Evolutionary conservation across 768 basidiomycete genomes (phyloP), one percentile per base, ranked within the genome.

Genomic region (Leucocoprinus sp.): DNA sequence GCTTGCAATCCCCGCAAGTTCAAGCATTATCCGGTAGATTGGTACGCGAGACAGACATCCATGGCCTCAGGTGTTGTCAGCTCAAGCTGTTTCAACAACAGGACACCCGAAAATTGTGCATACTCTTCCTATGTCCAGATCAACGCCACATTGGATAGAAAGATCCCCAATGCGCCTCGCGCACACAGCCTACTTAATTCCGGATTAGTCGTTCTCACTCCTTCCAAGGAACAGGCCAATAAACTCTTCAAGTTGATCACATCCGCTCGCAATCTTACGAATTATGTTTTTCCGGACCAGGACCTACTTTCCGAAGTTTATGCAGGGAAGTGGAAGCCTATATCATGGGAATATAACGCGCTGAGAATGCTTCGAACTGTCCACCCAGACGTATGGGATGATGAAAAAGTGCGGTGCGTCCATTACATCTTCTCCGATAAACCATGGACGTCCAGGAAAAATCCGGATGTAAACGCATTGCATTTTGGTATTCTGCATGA

Each of bases 41-140:
- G 95, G 96, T 75, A 52, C 57, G 57, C 74, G 42, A 59, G 37
- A 18, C 68, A 39, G 27, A 22, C 14, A 37, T 23, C 38, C 34
- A 39, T 14, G 5, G n/a, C n/a, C n/a, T n/a, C n/a, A n/a, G n/a
- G n/a, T 19, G 45, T 39, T 19, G 11, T 11, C 5, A 41, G 45
- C 40, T 58, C 35, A 22, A 37, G 31, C 43, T 23, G 27, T 50
- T 12, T 42, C 39, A n/a, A 38, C 39, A n/a, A 38, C 53, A 97
- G 95, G 95, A 72, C 79, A 29, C 93, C 95, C n/a, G 80, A 67
- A 49, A 97, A 98, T 57, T 99, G 95, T 62, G 80, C 86, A 17
- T 82, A 91, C 60, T 82, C 84, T 3, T 64, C 67, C 6, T 74
- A 77, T 22, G 52, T 68, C 24, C 68, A 66, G 28, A 65, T 73